phyloP scores from a whole-genome alignment of 1,139 yeast genomes.

The Lizanozyma gosingica region DNA sequence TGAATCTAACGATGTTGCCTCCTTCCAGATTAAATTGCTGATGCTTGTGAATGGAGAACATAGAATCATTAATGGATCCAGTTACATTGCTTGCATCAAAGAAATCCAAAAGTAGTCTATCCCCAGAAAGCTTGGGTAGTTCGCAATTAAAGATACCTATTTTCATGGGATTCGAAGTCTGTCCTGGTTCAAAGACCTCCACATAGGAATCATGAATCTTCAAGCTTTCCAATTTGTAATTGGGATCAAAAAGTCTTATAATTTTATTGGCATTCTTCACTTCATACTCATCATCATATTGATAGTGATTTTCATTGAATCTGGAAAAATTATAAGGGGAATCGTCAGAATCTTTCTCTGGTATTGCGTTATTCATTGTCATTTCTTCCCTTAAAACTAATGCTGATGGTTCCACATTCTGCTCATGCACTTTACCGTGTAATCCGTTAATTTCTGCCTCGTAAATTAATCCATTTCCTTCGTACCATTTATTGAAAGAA shows the following conservation, averaged over 20 bases:
- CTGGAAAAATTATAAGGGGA: constrained; percentile 1
- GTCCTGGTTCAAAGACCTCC: constrained; percentile 17
- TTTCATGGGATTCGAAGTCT: constrained; percentile 27
- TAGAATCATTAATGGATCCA: constrained; percentile 65
- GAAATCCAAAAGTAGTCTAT: constrained; percentile 52
- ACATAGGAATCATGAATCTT: constrained; percentile 49
- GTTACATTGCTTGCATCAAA: constrained; percentile 62
- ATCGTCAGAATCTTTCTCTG: not conserved
- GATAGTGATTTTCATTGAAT: constrained; percentile 23
- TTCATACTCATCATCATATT: constrained; percentile 23
- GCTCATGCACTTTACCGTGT: constrained; percentile 37
- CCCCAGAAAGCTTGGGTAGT: constrained; percentile 49
- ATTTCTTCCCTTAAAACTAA: not conserved
- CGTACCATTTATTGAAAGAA: constrained; percentile 62
- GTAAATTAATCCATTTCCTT: constrained; percentile 57
- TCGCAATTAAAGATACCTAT: constrained; percentile 59
- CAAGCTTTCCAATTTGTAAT: constrained; percentile 43
- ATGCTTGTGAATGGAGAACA: constrained; percentile 63
- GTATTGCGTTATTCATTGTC: not conserved
- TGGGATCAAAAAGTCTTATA: constrained; percentile 13
- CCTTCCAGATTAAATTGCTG: constrained; percentile 13
- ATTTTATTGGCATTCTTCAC: not conserved
- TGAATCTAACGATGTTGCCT: constrained; percentile 38
- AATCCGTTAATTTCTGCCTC: constrained; percentile 57
- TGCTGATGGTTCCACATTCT: not conserved